Evolutionary conservation across 2,329 filamentous ascomycete species (phyloP).

Genomic region (Colletotrichum sp.): DNA sequence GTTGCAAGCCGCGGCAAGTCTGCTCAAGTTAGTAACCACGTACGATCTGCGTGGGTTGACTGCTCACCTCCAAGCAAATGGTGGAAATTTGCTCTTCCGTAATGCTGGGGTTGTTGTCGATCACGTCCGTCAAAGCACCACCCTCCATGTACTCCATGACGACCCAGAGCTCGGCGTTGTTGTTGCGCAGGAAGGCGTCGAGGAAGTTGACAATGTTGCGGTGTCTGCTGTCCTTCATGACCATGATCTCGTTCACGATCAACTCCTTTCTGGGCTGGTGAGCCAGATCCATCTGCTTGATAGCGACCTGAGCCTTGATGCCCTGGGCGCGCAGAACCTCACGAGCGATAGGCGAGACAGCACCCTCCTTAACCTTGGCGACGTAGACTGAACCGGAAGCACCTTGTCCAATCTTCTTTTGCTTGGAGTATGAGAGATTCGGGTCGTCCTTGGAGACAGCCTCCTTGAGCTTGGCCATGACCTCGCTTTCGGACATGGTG

Average conservation of each 20-base stretch:
- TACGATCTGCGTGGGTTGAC: background rate
- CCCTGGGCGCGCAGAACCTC: constrained; percentile 82
- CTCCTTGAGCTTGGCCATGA: constrained; percentile 94
- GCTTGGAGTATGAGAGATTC: constrained; percentile 95
- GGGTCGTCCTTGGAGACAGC: constrained; percentile 96
- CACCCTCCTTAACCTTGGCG: constrained; percentile 89
- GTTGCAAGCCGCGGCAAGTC: constrained; percentile 95
- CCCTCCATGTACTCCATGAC: constrained; percentile 99
- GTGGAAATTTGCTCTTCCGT: constrained; percentile 97
- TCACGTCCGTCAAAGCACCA: constrained; percentile 95
- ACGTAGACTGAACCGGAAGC: constrained; percentile 98
- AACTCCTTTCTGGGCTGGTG: constrained; percentile 97
- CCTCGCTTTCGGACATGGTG: constrained; percentile 95
- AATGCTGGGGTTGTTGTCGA: constrained; percentile 95
- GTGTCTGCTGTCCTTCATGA: constrained; percentile 99
- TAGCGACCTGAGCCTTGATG: constrained; percentile 86
- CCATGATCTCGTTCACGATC: constrained; percentile 99
- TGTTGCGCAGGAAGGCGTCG: constrained; percentile 94
- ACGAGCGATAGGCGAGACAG: constrained; percentile 80
- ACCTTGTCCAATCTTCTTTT: constrained; percentile 99
- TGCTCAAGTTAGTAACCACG: constrained; percentile 44
- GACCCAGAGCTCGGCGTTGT: constrained; percentile 96
- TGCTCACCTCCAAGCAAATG: constrained; percentile 88
- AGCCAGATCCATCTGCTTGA: constrained; percentile 99
- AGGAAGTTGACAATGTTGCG: constrained; percentile 99